These are phyloP conservation scores for Suzukiozyma palmioleophila DNA, from an alignment of 1,139 yeast genomes.

Conservation along the genomic window DNA sequence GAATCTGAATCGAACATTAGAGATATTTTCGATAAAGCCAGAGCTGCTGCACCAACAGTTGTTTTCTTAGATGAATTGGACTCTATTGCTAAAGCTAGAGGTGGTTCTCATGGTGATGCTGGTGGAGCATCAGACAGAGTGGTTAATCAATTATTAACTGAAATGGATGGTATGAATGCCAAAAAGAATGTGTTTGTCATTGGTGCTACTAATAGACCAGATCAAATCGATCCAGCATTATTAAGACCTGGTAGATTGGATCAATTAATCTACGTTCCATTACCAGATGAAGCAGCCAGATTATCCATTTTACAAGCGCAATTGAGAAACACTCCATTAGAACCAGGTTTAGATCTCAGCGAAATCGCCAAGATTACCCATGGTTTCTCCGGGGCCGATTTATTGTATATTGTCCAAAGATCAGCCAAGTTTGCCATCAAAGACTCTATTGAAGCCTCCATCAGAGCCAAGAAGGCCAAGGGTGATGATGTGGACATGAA, in stretches of 20 bases:
- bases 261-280: constrained; percentile 96
- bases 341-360: constrained; percentile 85
- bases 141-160: constrained; percentile 95
- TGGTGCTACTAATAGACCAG: constrained; percentile 99
- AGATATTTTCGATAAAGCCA: constrained; percentile 95
- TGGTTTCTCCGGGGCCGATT: constrained; percentile 99
- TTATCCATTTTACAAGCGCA: constrained; percentile 91
- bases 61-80: constrained; percentile 97
- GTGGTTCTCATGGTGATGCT: constrained; percentile 88
- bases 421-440: constrained; percentile 98
- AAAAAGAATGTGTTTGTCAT: constrained; percentile 97
- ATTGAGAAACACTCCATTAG: constrained; percentile 96
- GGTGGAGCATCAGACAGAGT: constrained; percentile 99
- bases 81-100: constrained; percentile 96
- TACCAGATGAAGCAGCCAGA: constrained; percentile 95
- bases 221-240: constrained; percentile 97
- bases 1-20: constrained; percentile 96
- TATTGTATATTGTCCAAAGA: constrained; percentile 94
- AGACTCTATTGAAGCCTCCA: constrained; percentile 90
- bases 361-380: constrained; percentile 91
- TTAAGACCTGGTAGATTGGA: constrained; percentile 99
- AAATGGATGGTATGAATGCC: constrained; percentile 99
- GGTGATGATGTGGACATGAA: constrained; percentile 66
- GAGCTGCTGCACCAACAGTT: constrained; percentile 99
- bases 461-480: constrained; percentile 48